Base-by-base conservation (phyloP, 805 yeast species). In the Cyberlindnera mississippiensis region DNA sequence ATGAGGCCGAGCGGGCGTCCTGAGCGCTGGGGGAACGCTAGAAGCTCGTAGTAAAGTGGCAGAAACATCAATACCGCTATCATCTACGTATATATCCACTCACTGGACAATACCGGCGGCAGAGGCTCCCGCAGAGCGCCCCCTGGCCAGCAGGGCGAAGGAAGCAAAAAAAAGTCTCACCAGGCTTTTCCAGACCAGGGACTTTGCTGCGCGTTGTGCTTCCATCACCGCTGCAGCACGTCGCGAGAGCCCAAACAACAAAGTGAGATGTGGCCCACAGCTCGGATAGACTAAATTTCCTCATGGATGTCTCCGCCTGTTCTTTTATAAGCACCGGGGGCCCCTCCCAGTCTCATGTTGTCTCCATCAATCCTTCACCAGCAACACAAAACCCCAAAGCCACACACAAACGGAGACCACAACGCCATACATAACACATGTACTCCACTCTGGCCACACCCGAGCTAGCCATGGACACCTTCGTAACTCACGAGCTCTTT, bases 191-290 rank as follows among this genome's bases (percentile, higher is more conserved):
- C 29, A 27, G 29, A 12, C 29, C 29, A 8, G 29, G 32, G 32
- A 9, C 22, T 31, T 19, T 6, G 16, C 22, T 19, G 33, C 32
- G 32, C 28, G 28, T 27, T 27, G 29, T 28, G 37, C 32, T 39
- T 41, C 45, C 45, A 41, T 41, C 45, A 41, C 40, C 45, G 45
- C 40, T 35, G 39, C 39, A 35, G 35, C 38, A 24, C 27, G 39
- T 35, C 35, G 36, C 41, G 28, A 33, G 33, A 24, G 34, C 33
- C 44, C 30, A 40, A 40, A 34, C 40, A 39, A 26, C 38, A 9
- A 22, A 28, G 43, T 24, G 29, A 18, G 45, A 41, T 40, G 44
- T 41, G 44, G 45, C 35, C 41, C 38, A 29, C 38, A 31, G 28
- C 33, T 5, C 16, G 33, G 17, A 8, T 22, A 15, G 24, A 10